A percentile compares a stretch with the other conserved stretches of the same genome.
Evolutionary conservation across 83 land plant genomes (phyloP).

Genomic region (Picea engelmannii): DNA sequence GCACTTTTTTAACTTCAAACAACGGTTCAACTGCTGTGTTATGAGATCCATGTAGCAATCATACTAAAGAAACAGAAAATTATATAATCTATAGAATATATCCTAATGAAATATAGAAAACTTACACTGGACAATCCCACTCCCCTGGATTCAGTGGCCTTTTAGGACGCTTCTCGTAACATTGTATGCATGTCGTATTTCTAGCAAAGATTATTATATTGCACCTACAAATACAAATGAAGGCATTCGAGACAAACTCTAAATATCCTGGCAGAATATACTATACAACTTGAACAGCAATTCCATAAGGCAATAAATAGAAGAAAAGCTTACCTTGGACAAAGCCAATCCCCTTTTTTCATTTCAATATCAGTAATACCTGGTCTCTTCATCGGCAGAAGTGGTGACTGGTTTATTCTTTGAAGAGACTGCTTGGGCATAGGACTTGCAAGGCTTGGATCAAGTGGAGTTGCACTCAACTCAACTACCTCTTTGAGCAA

Average conservation of each 20-base stretch:
- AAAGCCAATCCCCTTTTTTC: constrained; percentile 75
- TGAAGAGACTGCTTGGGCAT: constrained; percentile 3
- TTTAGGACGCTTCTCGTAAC: constrained; percentile 45
- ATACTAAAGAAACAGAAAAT: too few species aligned
- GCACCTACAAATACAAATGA: constrained; percentile 33
- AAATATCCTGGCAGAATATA: not conserved
- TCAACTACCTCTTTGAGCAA: constrained; percentile 51
- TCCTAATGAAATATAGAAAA: not conserved
- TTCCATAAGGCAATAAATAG: not conserved
- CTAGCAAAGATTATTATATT: constrained; percentile 51
- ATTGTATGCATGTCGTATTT: constrained; percentile 40
- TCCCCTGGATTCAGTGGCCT: not conserved
- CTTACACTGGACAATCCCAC: constrained; percentile 18
- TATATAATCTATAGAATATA: not conserved
- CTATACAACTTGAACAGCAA: not conserved
- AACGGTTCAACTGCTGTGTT: too few species aligned
- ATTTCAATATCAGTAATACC: constrained; percentile 30
- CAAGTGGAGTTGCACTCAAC: constrained; percentile 46
- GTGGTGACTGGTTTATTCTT: constrained; percentile 12
- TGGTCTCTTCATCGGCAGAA: not conserved
- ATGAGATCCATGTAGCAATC: not conserved
- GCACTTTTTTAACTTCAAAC: too few species aligned
- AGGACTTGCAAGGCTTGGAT: constrained; percentile 37
- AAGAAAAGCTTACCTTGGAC: constrained; percentile 25
- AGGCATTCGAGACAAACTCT: not conserved